A percentile compares a stretch with the other conserved stretches of the same genome.
Evolutionary conservation across 371 early-diverging fungal species (phyloP).

Genomic region (Phascolomyces articulosus): DNA sequence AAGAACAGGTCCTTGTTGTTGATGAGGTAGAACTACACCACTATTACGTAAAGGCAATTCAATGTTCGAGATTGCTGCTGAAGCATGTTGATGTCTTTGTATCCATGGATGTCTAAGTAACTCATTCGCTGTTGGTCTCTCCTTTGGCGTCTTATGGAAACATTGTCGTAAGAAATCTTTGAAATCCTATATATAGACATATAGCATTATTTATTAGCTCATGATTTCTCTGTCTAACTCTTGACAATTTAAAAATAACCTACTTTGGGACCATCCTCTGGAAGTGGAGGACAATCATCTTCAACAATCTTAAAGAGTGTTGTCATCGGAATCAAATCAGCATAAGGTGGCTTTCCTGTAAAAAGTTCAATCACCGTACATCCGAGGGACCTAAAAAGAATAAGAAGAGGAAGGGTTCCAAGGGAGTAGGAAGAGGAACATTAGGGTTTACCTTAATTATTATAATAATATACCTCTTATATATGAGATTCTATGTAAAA

Average conservation of each 20-base stretch:
- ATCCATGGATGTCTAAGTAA: constrained; percentile 80
- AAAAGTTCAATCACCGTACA: constrained; percentile 85
- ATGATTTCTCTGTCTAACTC: background rate
- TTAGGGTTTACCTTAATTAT: too few species aligned
- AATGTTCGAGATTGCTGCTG: too few species aligned
- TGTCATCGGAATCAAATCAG: constrained; percentile 75
- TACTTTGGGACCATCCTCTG: constrained; percentile 33
- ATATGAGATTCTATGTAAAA: too few species aligned
- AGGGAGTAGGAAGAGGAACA: too few species aligned
- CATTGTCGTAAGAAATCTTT: constrained; percentile 72
- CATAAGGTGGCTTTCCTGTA: constrained; percentile 86
- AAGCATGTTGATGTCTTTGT: too few species aligned
- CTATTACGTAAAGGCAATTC: too few species aligned
- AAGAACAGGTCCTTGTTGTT: too few species aligned
- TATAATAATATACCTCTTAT: too few species aligned
- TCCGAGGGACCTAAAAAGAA: constrained; percentile 65
- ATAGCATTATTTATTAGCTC: too few species aligned
- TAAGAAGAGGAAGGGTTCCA: background rate
- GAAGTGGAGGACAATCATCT: constrained; percentile 81
- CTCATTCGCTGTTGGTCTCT: constrained; percentile 67
- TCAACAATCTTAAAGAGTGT: constrained; percentile 87
- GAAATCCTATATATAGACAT: constrained; percentile 46
- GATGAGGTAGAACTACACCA: too few species aligned
- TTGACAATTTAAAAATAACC: background rate
- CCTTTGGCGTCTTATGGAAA: constrained; percentile 71